phyloP scores from a whole-genome alignment of 2,329 filamentous ascomycete genomes.

The Periglandula ipomoeae region DNA sequence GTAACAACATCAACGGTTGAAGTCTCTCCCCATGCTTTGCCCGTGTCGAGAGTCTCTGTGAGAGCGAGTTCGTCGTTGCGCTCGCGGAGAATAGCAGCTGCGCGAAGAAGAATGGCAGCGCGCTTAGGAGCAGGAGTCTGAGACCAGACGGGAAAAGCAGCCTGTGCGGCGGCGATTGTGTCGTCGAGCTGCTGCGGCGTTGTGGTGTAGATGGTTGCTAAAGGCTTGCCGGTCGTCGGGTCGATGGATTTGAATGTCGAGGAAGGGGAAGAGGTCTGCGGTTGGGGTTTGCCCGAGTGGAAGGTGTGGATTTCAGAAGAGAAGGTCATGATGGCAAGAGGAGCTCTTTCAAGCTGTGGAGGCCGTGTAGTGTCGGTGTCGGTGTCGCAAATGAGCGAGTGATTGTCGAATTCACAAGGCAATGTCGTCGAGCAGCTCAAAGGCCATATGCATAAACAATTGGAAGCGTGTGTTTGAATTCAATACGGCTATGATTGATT shows the following conservation, averaged over 20 bases:
- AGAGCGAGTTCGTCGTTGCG: slow-evolving; percentile 73
- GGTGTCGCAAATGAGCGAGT: not conserved
- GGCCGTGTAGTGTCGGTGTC: no score
- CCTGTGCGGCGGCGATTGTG: slow-evolving; percentile 60
- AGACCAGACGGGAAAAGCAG: slow-evolving; percentile 70
- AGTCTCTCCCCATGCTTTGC: slow-evolving; percentile 79
- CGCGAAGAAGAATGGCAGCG: slow-evolving; percentile 67
- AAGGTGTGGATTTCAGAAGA: slow-evolving; percentile 50
- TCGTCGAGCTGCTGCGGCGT: slow-evolving; percentile 59
- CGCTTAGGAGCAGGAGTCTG: slow-evolving; percentile 64
- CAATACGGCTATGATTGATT: no score
- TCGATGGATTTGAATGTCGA: slow-evolving; percentile 64
- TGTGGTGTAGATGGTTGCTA: slow-evolving; percentile 65
- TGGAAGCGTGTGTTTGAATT: not conserved
- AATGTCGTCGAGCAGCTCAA: no score
- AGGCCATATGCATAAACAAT: not conserved
- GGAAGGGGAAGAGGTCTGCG: slow-evolving; percentile 42
- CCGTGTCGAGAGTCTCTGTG: slow-evolving; percentile 76
- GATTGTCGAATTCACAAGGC: no score
- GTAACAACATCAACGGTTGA: slow-evolving; percentile 75
- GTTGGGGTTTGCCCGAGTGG: slow-evolving; percentile 62
- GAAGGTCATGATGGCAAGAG: slow-evolving; percentile 22
- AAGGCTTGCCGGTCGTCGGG: slow-evolving; percentile 58
- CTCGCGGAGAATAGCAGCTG: slow-evolving; percentile 62
- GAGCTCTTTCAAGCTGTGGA: no score